Evolutionary conservation across 1,284 basidiomycete genomes (phyloP), one percentile per base, ranked within the genome.

Genomic region (Austroboletus niveus): DNA sequence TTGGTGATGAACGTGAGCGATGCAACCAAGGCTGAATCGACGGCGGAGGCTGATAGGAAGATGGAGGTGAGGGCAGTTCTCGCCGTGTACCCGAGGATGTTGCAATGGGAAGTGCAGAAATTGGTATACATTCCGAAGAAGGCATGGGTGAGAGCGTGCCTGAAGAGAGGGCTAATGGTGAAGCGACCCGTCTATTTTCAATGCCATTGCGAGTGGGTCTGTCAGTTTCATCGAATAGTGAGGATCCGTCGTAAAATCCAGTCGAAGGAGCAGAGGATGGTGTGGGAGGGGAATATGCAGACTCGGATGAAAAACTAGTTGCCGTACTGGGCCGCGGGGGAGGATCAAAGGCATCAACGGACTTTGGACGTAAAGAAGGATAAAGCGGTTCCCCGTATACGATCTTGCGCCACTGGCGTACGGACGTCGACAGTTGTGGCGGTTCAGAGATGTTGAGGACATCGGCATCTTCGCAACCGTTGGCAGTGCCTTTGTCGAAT

Each of bases 371-470:
- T 22, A 73, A 55, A 17, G 66, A 66, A 12, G 74, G 74, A 51
- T 72, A 75, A 2, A 75, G 60, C 1, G 74, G 69, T 49, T 74
- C 71, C 1, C 73, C 70, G 44, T 75, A 72, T 3, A 72, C 55
- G 10, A 75, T 72, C 54, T 76, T 73, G 8, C 66, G 72, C 71
- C 65, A 74, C 56, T 62, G 73, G 57, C 51, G 61, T 9, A 50
- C 57, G 42, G 51, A 64, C 15, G 66, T 60, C 8, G 68, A 63
- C 6, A 59, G 27, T 8, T 54, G 58, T 5, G 66, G 64, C 1
- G 60, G 54, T 11, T 63, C 58, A 3, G 69, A 63, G 8, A 58
- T 54, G 42, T 66, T 57, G n/a, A 68, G 56, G 7, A 70, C 42
- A 45, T 69, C 65, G 24, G 65, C 57, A 40, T 68, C 68, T n/a